Evolutionary conservation across 202 grass and related monocot species (phyloP).

Genomic region (Panicum hallii): DNA sequence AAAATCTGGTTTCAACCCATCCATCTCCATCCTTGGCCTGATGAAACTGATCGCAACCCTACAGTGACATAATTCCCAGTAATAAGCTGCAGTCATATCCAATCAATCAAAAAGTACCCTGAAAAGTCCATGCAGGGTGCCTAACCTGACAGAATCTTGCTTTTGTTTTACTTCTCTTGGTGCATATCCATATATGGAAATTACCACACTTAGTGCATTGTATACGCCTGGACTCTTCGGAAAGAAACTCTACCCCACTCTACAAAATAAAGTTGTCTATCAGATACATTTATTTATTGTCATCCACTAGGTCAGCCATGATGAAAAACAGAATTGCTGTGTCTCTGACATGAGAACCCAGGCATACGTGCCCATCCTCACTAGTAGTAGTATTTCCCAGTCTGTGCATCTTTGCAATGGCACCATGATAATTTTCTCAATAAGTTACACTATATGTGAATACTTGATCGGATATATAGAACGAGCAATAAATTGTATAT

Average conservation of each 20-base stretch:
- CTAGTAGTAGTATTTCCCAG: not conserved
- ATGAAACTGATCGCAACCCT: constrained; percentile 90
- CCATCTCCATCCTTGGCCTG: constrained; percentile 98
- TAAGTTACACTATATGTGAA: constrained; percentile 17
- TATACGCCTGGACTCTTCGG: constrained; percentile 96
- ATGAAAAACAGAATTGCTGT: not conserved
- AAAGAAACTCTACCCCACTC: constrained; percentile 82
- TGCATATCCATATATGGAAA: constrained; percentile 99
- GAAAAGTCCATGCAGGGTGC: constrained; percentile 32
- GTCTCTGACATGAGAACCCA: not conserved
- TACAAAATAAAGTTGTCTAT: constrained; percentile 44
- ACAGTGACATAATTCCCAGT: constrained; percentile 33
- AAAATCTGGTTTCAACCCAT: constrained; percentile 93
- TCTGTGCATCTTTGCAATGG: not conserved
- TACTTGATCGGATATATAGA: constrained; percentile 21
- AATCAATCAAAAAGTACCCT: constrained; percentile 31
- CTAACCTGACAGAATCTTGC: constrained; percentile 98
- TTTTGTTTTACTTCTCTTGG: constrained; percentile 83
- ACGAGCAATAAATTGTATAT: constrained; percentile 20
- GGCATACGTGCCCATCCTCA: not conserved
- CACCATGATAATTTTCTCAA: not conserved
- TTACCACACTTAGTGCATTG: constrained; percentile 96
- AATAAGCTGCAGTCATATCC: constrained; percentile 30
- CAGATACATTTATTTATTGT: constrained; percentile 34
- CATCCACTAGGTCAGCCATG: not conserved